Base-by-base conservation (phyloP, 208 protist species). In the Trypanosoma platydactyli region DNA sequence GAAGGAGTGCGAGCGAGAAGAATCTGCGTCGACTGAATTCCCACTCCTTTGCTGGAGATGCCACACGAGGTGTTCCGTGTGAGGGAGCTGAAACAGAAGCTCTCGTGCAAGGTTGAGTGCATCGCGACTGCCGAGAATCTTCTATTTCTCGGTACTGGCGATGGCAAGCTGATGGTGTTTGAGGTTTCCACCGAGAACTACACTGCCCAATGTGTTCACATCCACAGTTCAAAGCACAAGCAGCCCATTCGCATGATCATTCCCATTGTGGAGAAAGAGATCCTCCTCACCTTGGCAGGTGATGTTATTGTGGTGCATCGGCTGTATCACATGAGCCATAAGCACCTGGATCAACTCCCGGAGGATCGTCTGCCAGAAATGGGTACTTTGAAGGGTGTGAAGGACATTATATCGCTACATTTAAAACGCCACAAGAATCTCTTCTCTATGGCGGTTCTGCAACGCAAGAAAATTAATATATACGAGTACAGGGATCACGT, bases 81-180 rank as follows among this genome's bases (percentile, higher is more conserved):
- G 22, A 16, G 9, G 53, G 69, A 75, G 38, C 48, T 75, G 0
- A 61, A 71, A 4, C 66, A 61, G 12, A 65, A 76, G 25, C 15
- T 81, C 4, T 51, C 66, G 1, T 61, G 70, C 56, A 71, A 70
- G 22, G 56, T 88, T 40, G 77, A 84, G 42, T 83, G 59, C 58
- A 62, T 93, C 25, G 67, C 83, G 22, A 79, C 81, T 0, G 45
- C 53, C 13, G 38, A 49, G 0, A 77, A 80, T 54, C 70, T 84
- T 7, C 63, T 88, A 27, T 72, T 92, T 42, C 41, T 90, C 13
- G 87, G 87, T 24, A 93, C 83, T 0, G 61, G 18, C 27, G 80
- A 93, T 51, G 77, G 81, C 22, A 83, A 79, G 63, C 18, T 93
- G 5, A n/a, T 75, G 1, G 73, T 79, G 7, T 82, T 88, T 72